Evolutionary conservation across 768 basidiomycete genomes (phyloP), one percentile per base, ranked within the genome.

Genomic region (Cystobasidium tubakii): DNA sequence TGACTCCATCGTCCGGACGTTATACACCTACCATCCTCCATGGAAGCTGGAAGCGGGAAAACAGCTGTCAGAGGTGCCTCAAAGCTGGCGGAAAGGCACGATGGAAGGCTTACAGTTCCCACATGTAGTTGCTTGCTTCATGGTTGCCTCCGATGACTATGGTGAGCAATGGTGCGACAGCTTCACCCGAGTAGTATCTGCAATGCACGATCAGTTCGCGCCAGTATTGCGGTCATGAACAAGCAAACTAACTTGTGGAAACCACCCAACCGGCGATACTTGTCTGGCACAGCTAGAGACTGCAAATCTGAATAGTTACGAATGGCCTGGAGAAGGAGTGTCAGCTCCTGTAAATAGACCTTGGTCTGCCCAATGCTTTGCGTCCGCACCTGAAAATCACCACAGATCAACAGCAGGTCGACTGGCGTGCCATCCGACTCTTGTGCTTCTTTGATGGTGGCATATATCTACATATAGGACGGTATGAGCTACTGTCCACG

Each of bases 91-190:
- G 46, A 21, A 39, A 6, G 9, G 46, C 46, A 50, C 7, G 46
- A 3, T 15, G 46, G 46, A 50, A 50, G 46, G 21, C 90, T 81
- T 78, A 92, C 91, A 96, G 82, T 81, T 99, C 96, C 89, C 91
- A 94, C 83, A 98, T 84, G 79, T 97, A 96, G 77, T 93, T 96
- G 25, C 91, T 93, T 0, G 92, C 92, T 82, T 98, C 96, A 80
- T 98, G 96, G 80, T 98, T 98, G 10, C 96, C 96, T 19, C 96
- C 96, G 78, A 98, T 96, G 62, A 98, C 87, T 15, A 99, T 84
- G 0, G 96, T 99, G 80, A 95, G 82, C 2, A 95, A 81, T 0
- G 94, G 92, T 1, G 95, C 93, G n/a, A 77, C 82, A 78, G 84
- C 88, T 79, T 89, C 84, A 0, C 92, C 91, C 0, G 87, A 88